Percentiles rank a stretch among this genome's conserved stretches.
Conservation (phyloP, 2,329 filamentous ascomycete species). For the Penicillium sp. region DNA sequence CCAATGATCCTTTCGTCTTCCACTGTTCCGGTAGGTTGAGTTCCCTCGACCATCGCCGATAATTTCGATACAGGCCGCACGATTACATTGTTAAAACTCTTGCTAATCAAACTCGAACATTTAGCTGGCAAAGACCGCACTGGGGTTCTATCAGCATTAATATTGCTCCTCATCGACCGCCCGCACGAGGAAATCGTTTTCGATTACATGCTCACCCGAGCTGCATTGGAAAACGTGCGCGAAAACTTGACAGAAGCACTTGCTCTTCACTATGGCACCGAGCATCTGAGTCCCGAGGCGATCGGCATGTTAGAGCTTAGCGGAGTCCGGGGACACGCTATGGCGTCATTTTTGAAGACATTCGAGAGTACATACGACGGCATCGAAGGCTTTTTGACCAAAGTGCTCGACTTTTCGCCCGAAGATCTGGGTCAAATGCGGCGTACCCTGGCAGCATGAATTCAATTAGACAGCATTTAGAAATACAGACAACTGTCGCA, state of each 20-base stretch:
- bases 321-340: constrained; percentile 23
- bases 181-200: constrained; percentile 56
- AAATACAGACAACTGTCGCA: neutral
- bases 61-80: neutral
- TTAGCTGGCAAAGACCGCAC: constrained; percentile 78
- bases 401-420: constrained; percentile 20
- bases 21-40: constrained; percentile 55
- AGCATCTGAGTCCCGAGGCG: constrained; percentile 21
- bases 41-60: neutral
- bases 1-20: constrained; percentile 57
- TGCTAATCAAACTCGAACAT: neutral
- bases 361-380: constrained; percentile 23
- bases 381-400: constrained; percentile 22
- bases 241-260: constrained; percentile 20
- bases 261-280: constrained; percentile 15
- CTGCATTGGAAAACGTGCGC: constrained; percentile 25
- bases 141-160: constrained; percentile 66
- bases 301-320: constrained; percentile 26
- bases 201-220: constrained; percentile 57
- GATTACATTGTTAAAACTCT: neutral
- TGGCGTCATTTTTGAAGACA: constrained; percentile 25
- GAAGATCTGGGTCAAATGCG: constrained; percentile 22
- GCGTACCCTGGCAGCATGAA: constrained; percentile 15
- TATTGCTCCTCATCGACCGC: constrained; percentile 64
- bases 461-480: neutral